A percentile compares a stretch with the other conserved stretches of the same genome.
These are phyloP conservation scores for Pseudophaeomoniella oleicola DNA, from an alignment of 2,329 filamentous ascomycete genomes.

Conservation along the genomic window DNA sequence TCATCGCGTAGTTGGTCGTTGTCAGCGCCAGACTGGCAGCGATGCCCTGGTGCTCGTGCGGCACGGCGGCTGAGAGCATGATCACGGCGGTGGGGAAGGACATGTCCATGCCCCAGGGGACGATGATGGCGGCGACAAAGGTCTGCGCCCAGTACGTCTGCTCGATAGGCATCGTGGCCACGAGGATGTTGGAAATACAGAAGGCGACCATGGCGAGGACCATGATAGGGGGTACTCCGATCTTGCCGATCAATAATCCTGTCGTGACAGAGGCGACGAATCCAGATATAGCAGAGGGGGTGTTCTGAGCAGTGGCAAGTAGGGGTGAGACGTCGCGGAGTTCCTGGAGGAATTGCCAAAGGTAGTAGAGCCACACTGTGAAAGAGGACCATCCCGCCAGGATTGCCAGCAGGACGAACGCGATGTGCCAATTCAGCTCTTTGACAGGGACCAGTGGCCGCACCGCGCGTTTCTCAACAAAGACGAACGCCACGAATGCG, in stretches of 20 bases:
- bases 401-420: constrained; percentile 25
- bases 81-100: constrained; percentile 37
- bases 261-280: constrained; percentile 22
- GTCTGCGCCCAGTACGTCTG: constrained; percentile 29
- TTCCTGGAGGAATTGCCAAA: constrained; percentile 28
- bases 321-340: constrained; percentile 26
- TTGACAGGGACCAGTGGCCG: no score
- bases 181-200: constrained; percentile 17
- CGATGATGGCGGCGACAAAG: constrained; percentile 25
- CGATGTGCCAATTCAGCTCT: constrained; percentile 31
- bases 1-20: constrained; percentile 27
- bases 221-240: constrained; percentile 34
- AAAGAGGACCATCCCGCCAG: constrained; percentile 36
- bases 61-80: constrained; percentile 38
- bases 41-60: constrained; percentile 33
- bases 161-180: constrained; percentile 30
- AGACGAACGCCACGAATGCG: constrained; percentile 17
- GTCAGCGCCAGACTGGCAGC: constrained; percentile 35
- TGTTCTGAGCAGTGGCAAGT: constrained; percentile 22
- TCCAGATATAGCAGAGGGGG: constrained; percentile 27
- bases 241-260: constrained; percentile 31
- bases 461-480: no score
- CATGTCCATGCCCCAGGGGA: constrained; percentile 31
- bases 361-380: constrained; percentile 33
- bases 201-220: constrained; percentile 25